Evolutionary conservation across 2,329 filamentous ascomycete genomes (phyloP).

Genomic region (Sclerotinia nivalis): DNA sequence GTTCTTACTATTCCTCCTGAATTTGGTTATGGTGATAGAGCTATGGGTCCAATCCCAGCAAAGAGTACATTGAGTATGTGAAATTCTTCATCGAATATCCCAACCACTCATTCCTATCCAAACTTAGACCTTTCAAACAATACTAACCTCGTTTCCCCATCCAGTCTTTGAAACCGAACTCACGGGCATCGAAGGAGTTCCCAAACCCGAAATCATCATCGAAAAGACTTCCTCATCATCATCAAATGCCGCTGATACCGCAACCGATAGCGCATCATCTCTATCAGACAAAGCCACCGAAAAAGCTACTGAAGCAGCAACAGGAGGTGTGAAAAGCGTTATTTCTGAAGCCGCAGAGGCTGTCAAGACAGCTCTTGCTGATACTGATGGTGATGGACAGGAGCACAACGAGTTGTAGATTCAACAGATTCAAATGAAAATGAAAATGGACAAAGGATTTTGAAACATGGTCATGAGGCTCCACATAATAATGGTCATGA

Average conservation of each 20-base stretch:
- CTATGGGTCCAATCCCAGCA: conserved; percentile 79
- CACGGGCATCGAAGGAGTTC: conserved; percentile 76
- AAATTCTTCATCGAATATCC: neutral
- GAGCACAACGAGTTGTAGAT: conserved; percentile 62
- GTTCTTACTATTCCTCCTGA: conserved; percentile 88
- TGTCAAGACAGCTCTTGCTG: conserved; percentile 53
- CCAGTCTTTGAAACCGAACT: conserved; percentile 90
- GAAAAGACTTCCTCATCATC: conserved; percentile 20
- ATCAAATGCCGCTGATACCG: conserved; percentile 34
- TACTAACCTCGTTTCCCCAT: neutral
- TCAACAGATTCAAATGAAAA: conserved; percentile 1
- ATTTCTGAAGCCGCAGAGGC: conserved; percentile 55
- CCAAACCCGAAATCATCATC: conserved; percentile 19
- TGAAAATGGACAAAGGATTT: neutral
- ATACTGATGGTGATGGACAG: conserved; percentile 55
- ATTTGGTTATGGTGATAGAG: conserved; percentile 75
- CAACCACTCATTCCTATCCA: too few species aligned
- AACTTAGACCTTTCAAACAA: conserved; percentile 8
- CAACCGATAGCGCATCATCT: conserved; percentile 36
- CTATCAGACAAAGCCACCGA: conserved; percentile 32
- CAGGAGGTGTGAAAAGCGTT: conserved; percentile 45
- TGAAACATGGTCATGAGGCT: conserved; percentile 23
- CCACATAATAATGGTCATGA: conserved; percentile 23
- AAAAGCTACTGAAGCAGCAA: conserved; percentile 28
- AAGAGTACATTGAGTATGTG: conserved; percentile 71